Conservation (phyloP, 2,329 filamentous ascomycete genomes). For the Pseudonectria foliicola region DNA sequence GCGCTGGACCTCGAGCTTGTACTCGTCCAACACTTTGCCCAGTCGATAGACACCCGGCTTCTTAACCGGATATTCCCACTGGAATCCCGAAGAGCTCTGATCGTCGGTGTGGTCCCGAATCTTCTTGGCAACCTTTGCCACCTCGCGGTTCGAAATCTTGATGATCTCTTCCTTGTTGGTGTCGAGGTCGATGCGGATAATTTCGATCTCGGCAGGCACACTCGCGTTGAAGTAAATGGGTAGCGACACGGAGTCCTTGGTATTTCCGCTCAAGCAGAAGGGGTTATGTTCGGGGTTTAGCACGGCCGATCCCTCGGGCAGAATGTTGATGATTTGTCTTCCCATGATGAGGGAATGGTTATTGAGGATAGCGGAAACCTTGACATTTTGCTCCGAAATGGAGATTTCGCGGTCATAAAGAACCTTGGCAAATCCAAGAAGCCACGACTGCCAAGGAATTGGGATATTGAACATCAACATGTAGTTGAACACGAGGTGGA, state of each 20-base stretch:
- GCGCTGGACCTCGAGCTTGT: slow-evolving; percentile 85
- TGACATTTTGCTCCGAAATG: slow-evolving; percentile 88
- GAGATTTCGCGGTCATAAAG: slow-evolving; percentile 90
- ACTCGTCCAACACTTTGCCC: slow-evolving; percentile 80
- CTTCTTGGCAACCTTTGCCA: slow-evolving; percentile 66
- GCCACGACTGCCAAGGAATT: slow-evolving; percentile 66
- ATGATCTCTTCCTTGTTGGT: slow-evolving; percentile 75
- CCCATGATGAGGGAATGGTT: slow-evolving; percentile 92
- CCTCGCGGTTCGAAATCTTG: slow-evolving; percentile 63
- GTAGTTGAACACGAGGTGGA: slow-evolving; percentile 68
- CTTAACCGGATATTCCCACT: slow-evolving; percentile 68
- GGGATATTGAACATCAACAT: slow-evolving; percentile 91
- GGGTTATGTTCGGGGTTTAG: slow-evolving; percentile 76
- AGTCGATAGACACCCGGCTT: slow-evolving; percentile 85
- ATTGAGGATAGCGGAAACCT: slow-evolving; percentile 78
- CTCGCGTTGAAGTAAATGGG: slow-evolving; percentile 94
- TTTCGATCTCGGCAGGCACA: slow-evolving; percentile 76
- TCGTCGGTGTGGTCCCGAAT: slow-evolving; percentile 60
- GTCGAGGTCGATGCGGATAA: slow-evolving; percentile 80
- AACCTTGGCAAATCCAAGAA: slow-evolving; percentile 67
- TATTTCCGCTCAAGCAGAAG: slow-evolving; percentile 68
- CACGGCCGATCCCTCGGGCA: slow-evolving; percentile 89
- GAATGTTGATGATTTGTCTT: slow-evolving; percentile 94
- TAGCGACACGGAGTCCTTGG: slow-evolving; percentile 55
- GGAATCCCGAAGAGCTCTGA: slow-evolving; percentile 51